Percentiles rank a stretch among this genome's conserved stretches.
These are phyloP conservation scores for Penicillium cosmopolitanum DNA, from an alignment of 495 filamentous ascomycete species.

Conservation along the genomic window DNA sequence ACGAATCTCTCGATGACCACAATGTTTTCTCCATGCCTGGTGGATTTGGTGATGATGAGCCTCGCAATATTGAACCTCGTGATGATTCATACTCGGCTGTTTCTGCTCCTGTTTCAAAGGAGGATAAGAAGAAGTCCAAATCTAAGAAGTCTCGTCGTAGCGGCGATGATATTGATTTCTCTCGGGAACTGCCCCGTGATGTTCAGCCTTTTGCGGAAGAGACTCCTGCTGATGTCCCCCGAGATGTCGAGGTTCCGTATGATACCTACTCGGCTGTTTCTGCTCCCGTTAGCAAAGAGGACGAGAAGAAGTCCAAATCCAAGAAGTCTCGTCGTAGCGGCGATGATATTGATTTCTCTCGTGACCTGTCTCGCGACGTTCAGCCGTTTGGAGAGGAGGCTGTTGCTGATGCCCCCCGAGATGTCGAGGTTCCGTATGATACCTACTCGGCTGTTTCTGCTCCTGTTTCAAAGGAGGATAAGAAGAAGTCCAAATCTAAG, in stretches of 20 bases:
- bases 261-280: constrained; percentile 32
- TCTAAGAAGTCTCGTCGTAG: constrained; percentile 28
- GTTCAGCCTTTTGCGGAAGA: constrained; percentile 5
- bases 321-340: constrained; percentile 28
- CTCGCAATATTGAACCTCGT: constrained; percentile 11
- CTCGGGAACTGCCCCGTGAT: constrained; percentile 12
- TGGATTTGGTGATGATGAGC: constrained; percentile 35
- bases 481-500: constrained; percentile 24
- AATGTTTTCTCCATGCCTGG: constrained; percentile 47
- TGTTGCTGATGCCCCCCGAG: constrained; percentile 8
- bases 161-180: constrained; percentile 27
- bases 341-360: constrained; percentile 27
- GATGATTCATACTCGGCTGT: constrained; percentile 30
- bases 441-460: constrained; percentile 34
- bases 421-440: constrained; percentile 16
- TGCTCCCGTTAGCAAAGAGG: constrained; percentile 22
- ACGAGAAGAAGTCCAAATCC: constrained; percentile 18
- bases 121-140: constrained; percentile 18
- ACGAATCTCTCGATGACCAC: constrained; percentile 22
- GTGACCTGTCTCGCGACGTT: constrained; percentile 12
- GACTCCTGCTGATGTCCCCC: constrained; percentile 2
- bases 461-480: constrained; percentile 18
- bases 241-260: constrained; percentile 14
- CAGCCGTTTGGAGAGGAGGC: constrained; percentile 3
- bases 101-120: constrained; percentile 27